phyloP scores from a whole-genome alignment of 1,284 basidiomycete species.

The Pyrrhoderma noxium region DNA sequence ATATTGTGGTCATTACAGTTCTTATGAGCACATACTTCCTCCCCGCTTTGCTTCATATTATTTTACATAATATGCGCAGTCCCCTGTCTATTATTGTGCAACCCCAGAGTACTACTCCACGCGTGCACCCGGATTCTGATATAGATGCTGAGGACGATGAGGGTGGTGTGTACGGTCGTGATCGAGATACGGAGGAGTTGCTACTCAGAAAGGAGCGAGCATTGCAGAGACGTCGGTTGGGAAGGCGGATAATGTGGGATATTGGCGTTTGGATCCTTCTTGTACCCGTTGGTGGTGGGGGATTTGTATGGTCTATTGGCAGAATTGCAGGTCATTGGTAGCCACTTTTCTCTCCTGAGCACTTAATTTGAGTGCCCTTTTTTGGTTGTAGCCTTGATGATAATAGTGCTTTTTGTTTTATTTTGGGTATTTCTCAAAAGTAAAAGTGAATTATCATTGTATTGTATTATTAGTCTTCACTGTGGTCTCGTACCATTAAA shows the following conservation, averaged over 20 bases:
- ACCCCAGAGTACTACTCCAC: constrained; percentile 23
- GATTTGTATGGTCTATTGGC: constrained; percentile 47
- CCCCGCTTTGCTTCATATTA: constrained; percentile 60
- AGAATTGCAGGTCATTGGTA: constrained; percentile 28
- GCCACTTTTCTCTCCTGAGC: too few relatives aligned
- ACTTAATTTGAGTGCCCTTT: too few relatives aligned
- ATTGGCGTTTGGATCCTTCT: constrained; percentile 59
- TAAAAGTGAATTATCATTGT: too few relatives aligned
- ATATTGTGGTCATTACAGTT: constrained; percentile 41
- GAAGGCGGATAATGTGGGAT: constrained; percentile 63
- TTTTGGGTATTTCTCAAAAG: too few relatives aligned
- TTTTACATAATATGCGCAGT: constrained; percentile 58
- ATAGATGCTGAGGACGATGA: constrained; percentile 24
- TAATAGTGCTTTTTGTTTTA: too few relatives aligned
- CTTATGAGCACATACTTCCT: constrained; percentile 51
- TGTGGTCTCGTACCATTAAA: too few relatives aligned
- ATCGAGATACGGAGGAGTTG: constrained; percentile 40
- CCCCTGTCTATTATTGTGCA: constrained; percentile 59
- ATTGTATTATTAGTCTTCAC: too few relatives aligned
- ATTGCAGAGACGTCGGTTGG: constrained; percentile 56
- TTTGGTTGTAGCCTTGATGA: too few relatives aligned
- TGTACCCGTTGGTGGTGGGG: constrained; percentile 43
- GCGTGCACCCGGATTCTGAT: constrained; percentile 20
- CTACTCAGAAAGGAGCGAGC: constrained; percentile 68
- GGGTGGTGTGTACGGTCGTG: constrained; percentile 29